These are phyloP conservation scores for Saccharomyces pastorianus DNA, from an alignment of 1,139 yeast genomes.

Conservation along the genomic window DNA sequence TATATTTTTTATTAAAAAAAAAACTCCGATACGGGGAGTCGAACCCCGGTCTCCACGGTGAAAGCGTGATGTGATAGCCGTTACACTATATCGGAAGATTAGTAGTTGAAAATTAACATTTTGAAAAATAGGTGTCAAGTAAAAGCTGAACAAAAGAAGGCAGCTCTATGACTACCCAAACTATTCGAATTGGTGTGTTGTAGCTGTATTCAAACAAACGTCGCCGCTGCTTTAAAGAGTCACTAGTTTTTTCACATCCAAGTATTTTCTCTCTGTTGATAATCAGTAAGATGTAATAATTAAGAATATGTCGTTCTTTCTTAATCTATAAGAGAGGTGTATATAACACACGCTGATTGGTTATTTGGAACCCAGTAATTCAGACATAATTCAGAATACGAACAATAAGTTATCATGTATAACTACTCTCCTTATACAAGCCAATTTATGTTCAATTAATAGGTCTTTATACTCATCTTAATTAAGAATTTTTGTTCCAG, in stretches of 20 bases:
- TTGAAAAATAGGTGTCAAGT: neutral
- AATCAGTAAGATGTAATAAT: no score
- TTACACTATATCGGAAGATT: conserved; percentile 12
- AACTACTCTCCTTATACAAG: no score
- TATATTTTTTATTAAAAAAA: neutral
- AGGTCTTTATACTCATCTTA: no score
- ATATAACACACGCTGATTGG: no score
- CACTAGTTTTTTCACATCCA: neutral
- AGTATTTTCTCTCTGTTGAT: neutral
- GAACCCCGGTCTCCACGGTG: neutral
- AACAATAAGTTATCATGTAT: no score
- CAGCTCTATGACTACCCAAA: neutral
- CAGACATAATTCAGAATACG: no score
- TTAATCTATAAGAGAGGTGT: no score
- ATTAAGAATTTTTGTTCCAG: no score
- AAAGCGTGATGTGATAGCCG: conserved; percentile 14
- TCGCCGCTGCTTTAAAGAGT: neutral
- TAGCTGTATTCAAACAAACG: neutral
- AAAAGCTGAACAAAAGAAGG: neutral
- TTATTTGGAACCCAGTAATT: no score
- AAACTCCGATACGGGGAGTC: neutral
- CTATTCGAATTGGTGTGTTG: neutral
- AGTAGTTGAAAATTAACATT: neutral
- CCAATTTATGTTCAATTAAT: no score
- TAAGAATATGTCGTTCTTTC: no score